Evolutionary conservation across 1,284 basidiomycete species (phyloP), one percentile per base, ranked within the genome.

Genomic region (Puccinia novopanici): DNA sequence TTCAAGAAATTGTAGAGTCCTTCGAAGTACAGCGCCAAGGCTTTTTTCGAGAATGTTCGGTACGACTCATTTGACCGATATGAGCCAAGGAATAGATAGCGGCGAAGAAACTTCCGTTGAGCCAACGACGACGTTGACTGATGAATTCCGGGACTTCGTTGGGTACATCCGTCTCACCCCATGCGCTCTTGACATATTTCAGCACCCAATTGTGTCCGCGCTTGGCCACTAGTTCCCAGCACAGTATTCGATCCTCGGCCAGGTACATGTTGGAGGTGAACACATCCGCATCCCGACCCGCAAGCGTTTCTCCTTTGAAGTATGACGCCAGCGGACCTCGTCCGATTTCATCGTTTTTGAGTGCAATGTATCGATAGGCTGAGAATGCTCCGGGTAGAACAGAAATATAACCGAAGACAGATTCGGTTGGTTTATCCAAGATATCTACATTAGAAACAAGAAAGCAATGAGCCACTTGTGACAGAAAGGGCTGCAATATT

Each of bases 131-230:
- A 4, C 95, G 90, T 85, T 99, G 96, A 71, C 90, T 90, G 86
- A 99, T 98, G 85, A 99, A 97, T 86, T 99, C 97, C 13, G 95
- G 91, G 27, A 98, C 89, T 0, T 90, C 89, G 83, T 98, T 95
- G 5, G 97, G 97, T 12, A 98, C 94, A 86, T 99, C 97, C 0
- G 97, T 99, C 85, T 98, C 96, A 12, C 93, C 97, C 42, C 94
- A 91, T 0, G 97, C 95, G 42, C 92, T 91, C 87, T 95, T 97
- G 84, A 99, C 96, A 84, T 95, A 99, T 87, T 93, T 94, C 72
- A 99, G 89, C 6, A 98, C 90, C 96, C 96, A 99, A 83, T 90
- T 90, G 2, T 90, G 91, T 82, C 94, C 93, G 0, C 91, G 88
- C 85, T 98, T 98, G 0, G 96, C 94, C 61, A 98, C 91, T 27